phyloP scores from a whole-genome alignment of 352 stramenopile species.

The Plasmopara halstedii region DNA sequence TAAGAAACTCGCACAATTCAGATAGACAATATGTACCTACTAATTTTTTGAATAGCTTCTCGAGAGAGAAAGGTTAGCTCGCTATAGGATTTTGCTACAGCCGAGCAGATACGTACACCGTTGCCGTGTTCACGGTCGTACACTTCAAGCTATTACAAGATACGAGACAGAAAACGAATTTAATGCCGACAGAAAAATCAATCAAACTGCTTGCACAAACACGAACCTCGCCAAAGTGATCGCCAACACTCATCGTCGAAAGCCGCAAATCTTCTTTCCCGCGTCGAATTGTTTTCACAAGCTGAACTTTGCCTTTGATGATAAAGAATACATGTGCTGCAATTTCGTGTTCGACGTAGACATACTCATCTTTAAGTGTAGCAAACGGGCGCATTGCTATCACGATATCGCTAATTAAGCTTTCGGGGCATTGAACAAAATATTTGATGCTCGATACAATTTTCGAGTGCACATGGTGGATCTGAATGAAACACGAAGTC shows the following conservation, averaged over 20 bases:
- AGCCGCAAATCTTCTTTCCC: slow-evolving; percentile 43
- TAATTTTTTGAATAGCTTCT: slow-evolving; percentile 64
- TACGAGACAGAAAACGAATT: too few relatives aligned
- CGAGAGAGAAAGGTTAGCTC: slow-evolving; percentile 77
- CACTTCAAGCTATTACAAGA: slow-evolving; percentile 52
- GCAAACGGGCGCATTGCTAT: slow-evolving; percentile 74
- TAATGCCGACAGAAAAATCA: too few relatives aligned
- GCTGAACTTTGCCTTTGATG: slow-evolving; percentile 59
- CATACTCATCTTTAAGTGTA: slow-evolving; percentile 66
- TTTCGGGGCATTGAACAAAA: slow-evolving; percentile 69
- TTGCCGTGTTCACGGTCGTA: slow-evolving; percentile 74
- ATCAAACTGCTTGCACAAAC: background rate
- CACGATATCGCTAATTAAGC: slow-evolving; percentile 77
- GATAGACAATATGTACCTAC: slow-evolving; percentile 22
- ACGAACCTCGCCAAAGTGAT: slow-evolving; percentile 78
- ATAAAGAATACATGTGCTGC: slow-evolving; percentile 80
- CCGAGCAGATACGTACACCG: slow-evolving; percentile 77
- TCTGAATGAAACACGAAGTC: slow-evolving; percentile 29
- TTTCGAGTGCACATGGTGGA: slow-evolving; percentile 68
- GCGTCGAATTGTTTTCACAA: slow-evolving; percentile 45
- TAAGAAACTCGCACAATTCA: background rate
- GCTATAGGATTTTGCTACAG: slow-evolving; percentile 67
- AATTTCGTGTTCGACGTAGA: slow-evolving; percentile 79
- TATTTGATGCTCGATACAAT: slow-evolving; percentile 65
- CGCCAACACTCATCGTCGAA: slow-evolving; percentile 33